These are phyloP conservation scores for Venturia asperata DNA, from an alignment of 2,329 filamentous ascomycete species.

Conservation along the genomic window DNA sequence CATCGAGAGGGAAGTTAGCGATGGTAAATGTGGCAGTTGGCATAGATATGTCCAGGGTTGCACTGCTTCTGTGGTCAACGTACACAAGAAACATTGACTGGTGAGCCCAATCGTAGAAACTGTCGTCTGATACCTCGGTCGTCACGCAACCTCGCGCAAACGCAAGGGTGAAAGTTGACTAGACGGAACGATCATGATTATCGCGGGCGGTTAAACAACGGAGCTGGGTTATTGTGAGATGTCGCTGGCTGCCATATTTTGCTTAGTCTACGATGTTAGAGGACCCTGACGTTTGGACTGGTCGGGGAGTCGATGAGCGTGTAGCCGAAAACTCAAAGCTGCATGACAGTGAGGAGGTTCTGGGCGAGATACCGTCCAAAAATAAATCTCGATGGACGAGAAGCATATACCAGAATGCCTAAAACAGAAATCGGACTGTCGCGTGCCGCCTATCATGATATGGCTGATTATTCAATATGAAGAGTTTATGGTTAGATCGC, in stretches of 20 bases:
- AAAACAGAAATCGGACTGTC: not conserved
- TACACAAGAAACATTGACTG: not conserved
- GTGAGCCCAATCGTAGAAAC: not conserved
- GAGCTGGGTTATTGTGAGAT: not conserved
- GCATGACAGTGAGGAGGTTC: not conserved
- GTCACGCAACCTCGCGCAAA: not conserved
- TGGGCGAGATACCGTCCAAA: not conserved
- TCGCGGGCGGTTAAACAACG: not conserved
- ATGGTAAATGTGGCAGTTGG: not conserved
- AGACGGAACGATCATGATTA: not conserved
- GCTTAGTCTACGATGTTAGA: not conserved
- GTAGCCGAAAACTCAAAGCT: not conserved
- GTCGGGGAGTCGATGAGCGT: not conserved
- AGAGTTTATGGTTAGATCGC: not conserved
- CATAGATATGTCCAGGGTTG: not conserved
- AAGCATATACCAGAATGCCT: not conserved
- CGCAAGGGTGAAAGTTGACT: not conserved
- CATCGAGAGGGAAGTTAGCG: not conserved
- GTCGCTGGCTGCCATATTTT: not conserved
- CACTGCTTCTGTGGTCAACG: not conserved
- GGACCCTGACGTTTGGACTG: not conserved
- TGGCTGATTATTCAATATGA: not conserved
- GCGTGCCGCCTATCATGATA: not conserved
- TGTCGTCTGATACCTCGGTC: not conserved
- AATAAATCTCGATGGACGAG: not conserved